Evolutionary conservation across 805 yeast genomes (phyloP), one percentile per base, ranked within the genome.

Genomic region (Candida piceae): DNA sequence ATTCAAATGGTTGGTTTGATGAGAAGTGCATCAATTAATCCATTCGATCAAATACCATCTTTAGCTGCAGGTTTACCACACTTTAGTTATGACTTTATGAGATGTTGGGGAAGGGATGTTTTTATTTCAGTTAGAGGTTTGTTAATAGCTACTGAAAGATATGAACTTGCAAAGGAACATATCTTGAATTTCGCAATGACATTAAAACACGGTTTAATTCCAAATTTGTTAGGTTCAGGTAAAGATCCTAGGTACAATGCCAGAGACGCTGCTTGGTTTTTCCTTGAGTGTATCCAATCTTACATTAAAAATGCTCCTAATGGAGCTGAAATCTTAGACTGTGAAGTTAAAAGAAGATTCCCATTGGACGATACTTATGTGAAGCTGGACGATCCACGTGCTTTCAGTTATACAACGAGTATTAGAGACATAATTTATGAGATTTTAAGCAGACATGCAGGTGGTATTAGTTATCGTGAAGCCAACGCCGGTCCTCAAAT

Each of bases 41-140:
- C 97, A 2, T 64, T 63, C 28, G 63, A 68, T 9, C 63, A 69
- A 29, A 72, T 78, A 12, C 84, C 95, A 2, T 76, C 85, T 29
- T 69, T 90, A 75, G 96, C 97, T 12, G 98, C 98, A 2, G 98
- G 97, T 1, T 70, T 90, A 42, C 98, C 98, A 2, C 97, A 88
- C 61, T 90, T 90, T 63, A 80, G 93, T 55, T 74, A 73, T 40
- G 87, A 83, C 46, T 89, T 84, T 60, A 88, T 90, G 96, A 73
- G 98, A 59, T 87, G 96, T 57, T 90, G 98, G 98, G 98, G 98
- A 16, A 74, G 98, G 55, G 98, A 90, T 61, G 95, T 88, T 1
- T 93, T 93, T 57, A 82, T 90, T 31, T 74, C 96, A 0, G 69
- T 84, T 29, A 69, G 96, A 42, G 98, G 98, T 0, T 67, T 90